A percentile compares a stretch with the other conserved stretches of the same genome.
Conservation (phyloP, 2,329 filamentous ascomycete genomes). For the Microdochium bolleyi region DNA sequence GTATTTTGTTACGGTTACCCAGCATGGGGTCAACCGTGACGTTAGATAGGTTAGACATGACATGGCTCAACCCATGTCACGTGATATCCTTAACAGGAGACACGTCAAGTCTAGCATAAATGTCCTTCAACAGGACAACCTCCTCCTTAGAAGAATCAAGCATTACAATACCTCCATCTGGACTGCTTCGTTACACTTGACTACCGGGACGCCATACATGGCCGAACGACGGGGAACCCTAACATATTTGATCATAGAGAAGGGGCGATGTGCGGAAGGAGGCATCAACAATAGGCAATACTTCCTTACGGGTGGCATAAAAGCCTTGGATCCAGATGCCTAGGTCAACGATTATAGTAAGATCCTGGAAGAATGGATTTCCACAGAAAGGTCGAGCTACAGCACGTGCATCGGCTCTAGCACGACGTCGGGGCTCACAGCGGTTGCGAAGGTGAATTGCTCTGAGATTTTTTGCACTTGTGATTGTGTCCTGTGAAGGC, state of each 20-base stretch:
- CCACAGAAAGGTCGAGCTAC: neutral
- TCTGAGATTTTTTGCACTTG: neutral
- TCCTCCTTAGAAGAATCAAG: no score
- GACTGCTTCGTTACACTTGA: no score
- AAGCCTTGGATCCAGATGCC: neutral
- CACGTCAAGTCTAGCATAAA: no score
- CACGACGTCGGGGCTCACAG: neutral
- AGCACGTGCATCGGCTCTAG: neutral
- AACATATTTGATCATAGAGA: neutral
- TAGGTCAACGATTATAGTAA: neutral
- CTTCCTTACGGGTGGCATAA: neutral
- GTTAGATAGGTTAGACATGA: no score
- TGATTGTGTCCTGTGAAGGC: neutral
- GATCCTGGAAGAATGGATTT: neutral
- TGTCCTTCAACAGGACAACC: no score
- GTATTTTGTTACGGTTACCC: no score
- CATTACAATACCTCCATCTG: no score
- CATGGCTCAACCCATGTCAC: no score
- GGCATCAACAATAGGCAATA: neutral
- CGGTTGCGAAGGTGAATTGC: neutral
- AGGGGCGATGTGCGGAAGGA: neutral
- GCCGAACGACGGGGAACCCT: no score
- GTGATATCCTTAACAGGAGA: no score
- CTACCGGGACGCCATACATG: no score
- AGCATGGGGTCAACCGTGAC: no score